Evolutionary conservation across 371 early-diverging fungal species (phyloP).

Genomic region (Syncephalastrum sp.): DNA sequence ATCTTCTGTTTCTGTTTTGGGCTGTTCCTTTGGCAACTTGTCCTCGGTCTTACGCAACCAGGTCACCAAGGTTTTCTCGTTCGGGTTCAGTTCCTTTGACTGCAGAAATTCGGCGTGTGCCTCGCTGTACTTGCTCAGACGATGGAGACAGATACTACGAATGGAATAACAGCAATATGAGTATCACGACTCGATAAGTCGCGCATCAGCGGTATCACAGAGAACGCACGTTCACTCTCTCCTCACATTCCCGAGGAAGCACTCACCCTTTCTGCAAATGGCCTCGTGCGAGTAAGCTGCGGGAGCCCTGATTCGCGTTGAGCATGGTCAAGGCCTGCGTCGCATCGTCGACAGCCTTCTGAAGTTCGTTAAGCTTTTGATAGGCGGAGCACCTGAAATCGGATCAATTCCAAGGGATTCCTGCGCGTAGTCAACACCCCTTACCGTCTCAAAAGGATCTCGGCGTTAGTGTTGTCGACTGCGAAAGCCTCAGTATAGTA

Average conservation of each 20-base stretch:
- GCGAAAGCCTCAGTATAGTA: slow-evolving; percentile 78
- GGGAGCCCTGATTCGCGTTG: slow-evolving; percentile 39
- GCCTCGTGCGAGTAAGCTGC: slow-evolving; percentile 62
- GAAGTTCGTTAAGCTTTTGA: slow-evolving; percentile 55
- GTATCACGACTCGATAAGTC: not conserved
- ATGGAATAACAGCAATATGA: not conserved
- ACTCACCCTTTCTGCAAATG: slow-evolving; percentile 57
- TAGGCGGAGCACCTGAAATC: slow-evolving; percentile 54
- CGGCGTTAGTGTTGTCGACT: slow-evolving; percentile 68
- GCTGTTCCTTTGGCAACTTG: slow-evolving; percentile 23
- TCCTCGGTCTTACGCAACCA: slow-evolving; percentile 56
- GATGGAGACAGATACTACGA: slow-evolving; percentile 52
- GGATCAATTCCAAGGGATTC: not conserved
- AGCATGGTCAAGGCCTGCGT: slow-evolving; percentile 52
- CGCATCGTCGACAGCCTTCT: slow-evolving; percentile 63
- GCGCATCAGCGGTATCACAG: not conserved
- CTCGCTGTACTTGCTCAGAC: slow-evolving; percentile 43
- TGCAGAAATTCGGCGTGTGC: slow-evolving; percentile 55
- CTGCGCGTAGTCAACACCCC: not conserved
- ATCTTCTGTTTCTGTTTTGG: not conserved
- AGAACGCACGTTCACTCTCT: too few species aligned
- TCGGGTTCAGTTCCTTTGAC: slow-evolving; percentile 49
- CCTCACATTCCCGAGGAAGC: not conserved
- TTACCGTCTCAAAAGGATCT: slow-evolving; percentile 60
- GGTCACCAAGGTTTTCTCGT: slow-evolving; percentile 49